Conservation (phyloP, 768 basidiomycete genomes). For the Amanita muscaria region DNA sequence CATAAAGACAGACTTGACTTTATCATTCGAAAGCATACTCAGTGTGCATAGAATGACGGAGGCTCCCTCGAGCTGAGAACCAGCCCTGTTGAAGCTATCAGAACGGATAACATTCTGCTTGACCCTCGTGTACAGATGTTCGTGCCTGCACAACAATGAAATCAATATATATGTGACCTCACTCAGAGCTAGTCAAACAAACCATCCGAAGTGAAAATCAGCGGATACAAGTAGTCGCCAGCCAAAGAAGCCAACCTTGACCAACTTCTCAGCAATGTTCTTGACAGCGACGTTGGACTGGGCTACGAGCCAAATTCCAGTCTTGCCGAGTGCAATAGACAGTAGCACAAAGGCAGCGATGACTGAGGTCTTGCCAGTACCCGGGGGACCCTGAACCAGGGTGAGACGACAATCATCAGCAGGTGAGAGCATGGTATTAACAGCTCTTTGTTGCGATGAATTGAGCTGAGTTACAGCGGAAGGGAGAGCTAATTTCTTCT, state of each 20-base stretch:
- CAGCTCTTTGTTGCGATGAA: constrained; percentile 37
- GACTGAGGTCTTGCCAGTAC: constrained; percentile 68
- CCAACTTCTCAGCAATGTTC: constrained; percentile 79
- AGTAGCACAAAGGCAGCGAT: constrained; percentile 54
- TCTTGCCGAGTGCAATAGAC: constrained; percentile 28
- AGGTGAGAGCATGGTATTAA: constrained; percentile 38
- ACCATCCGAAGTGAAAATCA: constrained; percentile 63
- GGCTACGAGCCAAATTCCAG: constrained; percentile 72
- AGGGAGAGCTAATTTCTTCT: constrained; percentile 1
- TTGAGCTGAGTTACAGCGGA: constrained; percentile 23
- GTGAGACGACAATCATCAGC: constrained; percentile 28
- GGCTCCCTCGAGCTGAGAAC: constrained; percentile 25
- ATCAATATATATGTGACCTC: constrained; percentile 4
- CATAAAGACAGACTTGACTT: constrained; percentile 24
- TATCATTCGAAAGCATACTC: constrained; percentile 54
- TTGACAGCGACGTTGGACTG: constrained; percentile 86
- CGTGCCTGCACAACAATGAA: constrained; percentile 54
- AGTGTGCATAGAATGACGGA: constrained; percentile 70
- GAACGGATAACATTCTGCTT: constrained; percentile 44
- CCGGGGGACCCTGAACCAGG: constrained; percentile 50
- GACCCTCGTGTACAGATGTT: constrained; percentile 57
- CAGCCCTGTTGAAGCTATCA: constrained; percentile 22
- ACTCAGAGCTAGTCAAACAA: constrained; percentile 11
- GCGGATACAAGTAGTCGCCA: constrained; percentile 68
- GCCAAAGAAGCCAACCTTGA: constrained; percentile 37